These are phyloP conservation scores for Ophiosphaerella herpotricha DNA, from an alignment of 2,329 filamentous ascomycete genomes.

Conservation along the genomic window DNA sequence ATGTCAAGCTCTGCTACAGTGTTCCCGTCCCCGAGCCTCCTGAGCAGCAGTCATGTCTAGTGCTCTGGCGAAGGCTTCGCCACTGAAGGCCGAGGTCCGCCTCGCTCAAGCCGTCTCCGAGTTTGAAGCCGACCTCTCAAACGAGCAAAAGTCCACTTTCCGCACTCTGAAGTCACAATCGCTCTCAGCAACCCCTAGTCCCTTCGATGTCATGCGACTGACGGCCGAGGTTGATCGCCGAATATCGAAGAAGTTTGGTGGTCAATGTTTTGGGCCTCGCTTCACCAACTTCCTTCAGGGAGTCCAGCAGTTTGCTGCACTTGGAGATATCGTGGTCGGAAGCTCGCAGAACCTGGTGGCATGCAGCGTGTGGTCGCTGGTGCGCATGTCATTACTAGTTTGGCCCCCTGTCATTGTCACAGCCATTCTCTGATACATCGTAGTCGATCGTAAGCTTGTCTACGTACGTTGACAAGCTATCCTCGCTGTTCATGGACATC, in stretches of 20 bases:
- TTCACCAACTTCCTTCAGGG: conserved; percentile 49
- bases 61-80: conserved; percentile 9
- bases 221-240: conserved; percentile 46
- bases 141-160: conserved; percentile 44
- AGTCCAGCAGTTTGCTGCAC: conserved; percentile 50
- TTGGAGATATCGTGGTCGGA: conserved; percentile 50
- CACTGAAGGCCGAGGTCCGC: conserved; percentile 44
- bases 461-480: conserved; percentile 48
- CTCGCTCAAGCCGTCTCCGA: conserved; percentile 49
- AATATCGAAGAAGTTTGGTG: conserved; percentile 14
- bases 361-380: conserved; percentile 52
- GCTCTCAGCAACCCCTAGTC: conserved; percentile 26
- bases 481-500: conserved; percentile 48
- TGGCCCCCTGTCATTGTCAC: background rate
- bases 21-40: too few relatives aligned
- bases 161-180: conserved; percentile 18
- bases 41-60: too few relatives aligned
- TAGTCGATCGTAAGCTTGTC: conserved; percentile 35
- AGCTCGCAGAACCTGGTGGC: conserved; percentile 53
- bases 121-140: conserved; percentile 47
- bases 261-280: conserved; percentile 48
- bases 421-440: too few relatives aligned
- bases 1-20: too few relatives aligned
- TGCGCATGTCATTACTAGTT: conserved; percentile 51
- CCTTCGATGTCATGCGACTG: conserved; percentile 43